A percentile compares a stretch with the other conserved stretches of the same genome.
These are phyloP conservation scores for Biscutella laevigata DNA, from an alignment of 441 rosid genomes.

Conservation along the genomic window DNA sequence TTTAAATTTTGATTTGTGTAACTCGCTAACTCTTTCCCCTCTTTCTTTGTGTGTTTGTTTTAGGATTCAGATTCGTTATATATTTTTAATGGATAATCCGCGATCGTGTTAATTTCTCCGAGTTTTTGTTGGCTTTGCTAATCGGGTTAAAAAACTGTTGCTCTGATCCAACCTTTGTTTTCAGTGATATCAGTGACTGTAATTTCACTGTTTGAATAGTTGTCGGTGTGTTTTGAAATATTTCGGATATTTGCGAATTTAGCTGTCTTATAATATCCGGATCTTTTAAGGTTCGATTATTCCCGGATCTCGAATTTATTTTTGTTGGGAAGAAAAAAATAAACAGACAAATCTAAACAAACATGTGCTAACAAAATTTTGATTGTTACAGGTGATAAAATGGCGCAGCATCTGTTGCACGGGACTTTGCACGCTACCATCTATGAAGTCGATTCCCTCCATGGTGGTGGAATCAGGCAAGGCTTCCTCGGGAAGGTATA, in stretches of 20 bases:
- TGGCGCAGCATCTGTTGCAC: conserved; percentile 71
- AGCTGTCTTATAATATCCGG: conserved; percentile 1
- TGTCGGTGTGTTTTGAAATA: background rate
- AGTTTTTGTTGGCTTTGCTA: conserved; percentile 1
- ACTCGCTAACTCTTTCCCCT: background rate
- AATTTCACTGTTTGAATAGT: background rate
- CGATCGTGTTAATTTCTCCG: background rate
- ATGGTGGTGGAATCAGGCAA: conserved; percentile 29
- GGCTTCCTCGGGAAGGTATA: conserved; percentile 66
- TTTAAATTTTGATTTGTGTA: background rate
- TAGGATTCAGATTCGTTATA: too few species aligned
- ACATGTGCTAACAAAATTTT: background rate
- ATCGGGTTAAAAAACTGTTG: too few species aligned
- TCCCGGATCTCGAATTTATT: conserved; percentile 7
- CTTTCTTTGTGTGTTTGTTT: background rate
- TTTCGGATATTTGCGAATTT: background rate
- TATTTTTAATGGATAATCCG: too few species aligned
- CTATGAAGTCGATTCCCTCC: conserved; percentile 69
- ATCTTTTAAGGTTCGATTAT: conserved; percentile 10
- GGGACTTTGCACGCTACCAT: conserved; percentile 83
- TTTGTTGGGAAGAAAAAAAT: background rate
- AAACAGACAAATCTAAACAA: background rate
- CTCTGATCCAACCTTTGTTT: background rate
- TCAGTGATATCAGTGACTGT: conserved; percentile 1
- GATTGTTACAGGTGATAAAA: conserved; percentile 36